Percentiles rank a stretch among this genome's conserved stretches.
phyloP scores from a whole-genome alignment of 768 basidiomycete species.

The Tulasnella sp. region DNA sequence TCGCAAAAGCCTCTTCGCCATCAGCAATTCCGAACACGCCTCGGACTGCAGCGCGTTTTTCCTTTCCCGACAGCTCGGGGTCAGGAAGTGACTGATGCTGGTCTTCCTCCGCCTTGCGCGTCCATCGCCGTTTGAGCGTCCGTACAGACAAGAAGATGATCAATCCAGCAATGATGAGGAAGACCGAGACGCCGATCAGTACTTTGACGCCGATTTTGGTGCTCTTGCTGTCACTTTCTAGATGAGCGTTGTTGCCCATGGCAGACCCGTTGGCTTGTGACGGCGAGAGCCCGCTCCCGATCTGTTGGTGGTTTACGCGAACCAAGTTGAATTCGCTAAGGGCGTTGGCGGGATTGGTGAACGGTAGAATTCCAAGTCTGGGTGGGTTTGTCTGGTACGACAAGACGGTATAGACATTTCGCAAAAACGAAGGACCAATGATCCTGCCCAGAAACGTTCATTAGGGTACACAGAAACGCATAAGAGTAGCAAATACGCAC shows the following conservation, averaged over 20 bases:
- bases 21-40: background rate
- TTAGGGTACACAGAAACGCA: background rate
- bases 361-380: slow-evolving; percentile 44
- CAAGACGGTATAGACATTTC: slow-evolving; percentile 67
- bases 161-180: slow-evolving; percentile 42
- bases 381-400: slow-evolving; percentile 45
- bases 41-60: background rate
- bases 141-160: slow-evolving; percentile 35
- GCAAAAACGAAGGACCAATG: slow-evolving; percentile 65
- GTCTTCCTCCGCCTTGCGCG: background rate
- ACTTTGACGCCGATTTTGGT: slow-evolving; percentile 51
- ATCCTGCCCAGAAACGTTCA: slow-evolving; percentile 34
- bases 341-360: slow-evolving; percentile 52
- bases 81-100: background rate
- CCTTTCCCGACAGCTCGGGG: background rate
- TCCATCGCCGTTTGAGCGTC: background rate
- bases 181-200: slow-evolving; percentile 44
- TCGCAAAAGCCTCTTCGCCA: slow-evolving; percentile 4
- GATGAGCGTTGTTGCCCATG: slow-evolving; percentile 11
- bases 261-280: background rate
- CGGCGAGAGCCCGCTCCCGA: slow-evolving; percentile 22
- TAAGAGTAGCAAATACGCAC: slow-evolving; percentile 3
- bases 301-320: slow-evolving; percentile 50
- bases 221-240: slow-evolving; percentile 27
- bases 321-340: slow-evolving; percentile 57